Evolutionary conservation across 208 protist genomes (phyloP), one percentile per base, ranked within the genome.

Genomic region (Trypanosoma melophagium): DNA sequence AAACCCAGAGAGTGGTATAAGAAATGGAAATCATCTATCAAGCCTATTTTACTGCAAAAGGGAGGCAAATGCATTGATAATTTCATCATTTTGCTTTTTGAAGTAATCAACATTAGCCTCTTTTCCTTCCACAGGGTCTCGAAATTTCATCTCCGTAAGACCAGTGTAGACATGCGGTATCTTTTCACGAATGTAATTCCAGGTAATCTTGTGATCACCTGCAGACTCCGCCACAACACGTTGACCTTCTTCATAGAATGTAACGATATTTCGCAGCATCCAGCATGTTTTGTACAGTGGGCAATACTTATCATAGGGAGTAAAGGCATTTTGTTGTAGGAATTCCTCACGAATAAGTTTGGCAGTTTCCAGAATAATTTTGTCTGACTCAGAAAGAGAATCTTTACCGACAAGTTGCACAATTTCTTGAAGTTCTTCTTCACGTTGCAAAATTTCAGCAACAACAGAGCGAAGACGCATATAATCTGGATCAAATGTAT

Each of bases 391-490:
- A 63, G 94, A 97, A 13, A 99, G 90, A n/a, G 98, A 99, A 77
- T 99, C 99, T 86, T 99, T 98, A 69, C 99, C 99, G 58, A 99
- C 99, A 45, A 99, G 91, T 88, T 99, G 99, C 60, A 99, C 99
- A 89, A 99, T 99, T 84, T 99, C 99, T 63, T 96, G 94, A 5
- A 99, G 91, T 77, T 99, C 96, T 74, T 99, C 98, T 87, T 99
- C 99, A 40, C 92, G 87, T 87, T 99, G 98, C 9, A 99, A 82
- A 74, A 99, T 98, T 83, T 99, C 92, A 22, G 91, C 89, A 41
- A 92, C 80, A 54, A 93, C 94, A 28, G 93, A 94, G 56, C 97
- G 85, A 52, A 99, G 79, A 21, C 79, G 71, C 75, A 98, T 86
- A 85, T 99, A 99, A 66, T 99, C 93, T 10, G 89, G 54, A 73